Base-by-base conservation (phyloP, 768 basidiomycete genomes). In the Termitomyces sp. region DNA sequence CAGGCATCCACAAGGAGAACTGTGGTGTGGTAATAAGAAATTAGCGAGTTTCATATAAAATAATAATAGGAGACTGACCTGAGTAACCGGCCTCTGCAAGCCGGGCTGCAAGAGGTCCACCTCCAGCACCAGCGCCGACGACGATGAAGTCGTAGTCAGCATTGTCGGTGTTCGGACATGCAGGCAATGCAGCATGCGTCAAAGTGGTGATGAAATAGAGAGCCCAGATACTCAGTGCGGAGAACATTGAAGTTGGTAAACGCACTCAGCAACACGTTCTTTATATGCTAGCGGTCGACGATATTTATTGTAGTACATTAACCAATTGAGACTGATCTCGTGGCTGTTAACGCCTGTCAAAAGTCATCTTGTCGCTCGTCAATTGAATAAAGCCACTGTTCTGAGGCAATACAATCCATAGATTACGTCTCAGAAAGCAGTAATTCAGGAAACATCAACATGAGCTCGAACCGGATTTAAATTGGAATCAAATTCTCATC, bases 1-100 rank as follows among this genome's bases (percentile, higher is more conserved):
- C 72, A 68, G 11, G 69, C 68, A 34, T 73, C 72, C n/a, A 73
- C 62, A 9, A 71, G 58, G 20, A 71, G 66, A 1, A 71, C 71
- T 71, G n/a, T n/a, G 36, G 18, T 36, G 54, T 37, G 16, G 41
- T 0, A 46, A 44, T 8, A 27, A 20, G 20, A 47, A 3, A 20
- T 58, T 8, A 13, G 24, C 3, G 30, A 52, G 27, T 27, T 4
- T 20, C 20, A 20, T 18, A 4, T 7, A 2, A 24, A 24, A 45
- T 6, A 24, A 16, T 2, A n/a, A 20, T 4, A 33, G 24, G 34
- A 13, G 34, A 39, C 52, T 46, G 57, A 66, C 69, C 68, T 20
- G 68, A 69, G 45, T 66, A 69, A 1, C 68, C 69, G n/a, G 48
- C 37, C 58, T 66, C 65, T 20, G 61, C 68, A 15, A 70, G 61